A percentile compares a stretch with the other conserved stretches of the same genome.
Conservation (phyloP, 305 asterid genomes). For the Striga hermonthica region DNA sequence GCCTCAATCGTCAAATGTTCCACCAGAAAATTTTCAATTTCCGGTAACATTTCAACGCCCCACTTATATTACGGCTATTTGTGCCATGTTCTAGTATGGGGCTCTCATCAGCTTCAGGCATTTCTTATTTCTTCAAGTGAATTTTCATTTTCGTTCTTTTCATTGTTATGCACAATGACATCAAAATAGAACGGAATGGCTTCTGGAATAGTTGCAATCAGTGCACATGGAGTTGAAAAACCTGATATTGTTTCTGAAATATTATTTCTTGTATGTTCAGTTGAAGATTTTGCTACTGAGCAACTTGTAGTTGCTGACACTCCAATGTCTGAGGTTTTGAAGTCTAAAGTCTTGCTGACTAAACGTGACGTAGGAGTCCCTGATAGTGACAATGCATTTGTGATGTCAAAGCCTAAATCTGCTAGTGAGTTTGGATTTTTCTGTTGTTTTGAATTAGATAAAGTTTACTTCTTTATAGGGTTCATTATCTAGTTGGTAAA, state of each 20-base stretch:
- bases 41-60: constrained; percentile 31
- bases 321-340: constrained; percentile 48
- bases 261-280: constrained; percentile 29
- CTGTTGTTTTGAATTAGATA: constrained; percentile 12
- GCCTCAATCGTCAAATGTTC: constrained; percentile 41
- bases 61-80: not conserved
- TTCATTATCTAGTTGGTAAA: not conserved
- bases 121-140: not conserved
- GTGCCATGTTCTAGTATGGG: not conserved
- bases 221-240: constrained; percentile 1
- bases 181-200: too few species aligned
- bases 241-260: constrained; percentile 10
- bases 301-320: constrained; percentile 59
- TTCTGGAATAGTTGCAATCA: not conserved
- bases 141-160: not conserved
- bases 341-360: constrained; percentile 30
- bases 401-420: constrained; percentile 30
- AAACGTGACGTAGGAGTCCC: constrained; percentile 32
- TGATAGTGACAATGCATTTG: constrained; percentile 29
- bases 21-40: constrained; percentile 29
- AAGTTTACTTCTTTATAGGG: not conserved
- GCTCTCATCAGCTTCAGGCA: too few species aligned
- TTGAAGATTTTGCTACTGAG: constrained; percentile 37
- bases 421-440: constrained; percentile 43
- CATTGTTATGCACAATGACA: too few species aligned